phyloP scores from a whole-genome alignment of 768 basidiomycete genomes.

The Suillus paluster region DNA sequence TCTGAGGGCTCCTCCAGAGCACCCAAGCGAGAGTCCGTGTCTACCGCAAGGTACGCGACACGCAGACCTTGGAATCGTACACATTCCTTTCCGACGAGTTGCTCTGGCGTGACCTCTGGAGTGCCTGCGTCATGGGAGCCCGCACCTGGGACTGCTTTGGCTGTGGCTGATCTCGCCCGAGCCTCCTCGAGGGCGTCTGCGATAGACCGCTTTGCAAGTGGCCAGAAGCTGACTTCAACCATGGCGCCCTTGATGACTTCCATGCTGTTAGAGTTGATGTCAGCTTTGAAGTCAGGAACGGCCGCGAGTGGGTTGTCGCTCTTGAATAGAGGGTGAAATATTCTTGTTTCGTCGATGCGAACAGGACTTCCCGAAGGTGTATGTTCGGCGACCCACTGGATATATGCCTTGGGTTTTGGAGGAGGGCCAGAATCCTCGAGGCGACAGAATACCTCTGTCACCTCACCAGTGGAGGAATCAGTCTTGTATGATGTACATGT shows the following conservation, averaged over 20 bases:
- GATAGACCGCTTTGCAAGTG: slow-evolving; percentile 71
- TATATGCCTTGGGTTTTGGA: slow-evolving; percentile 90
- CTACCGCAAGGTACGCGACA: slow-evolving; percentile 93
- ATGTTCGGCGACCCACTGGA: slow-evolving; percentile 97
- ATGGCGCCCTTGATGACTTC: slow-evolving; percentile 82
- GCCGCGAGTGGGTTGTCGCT: slow-evolving; percentile 81
- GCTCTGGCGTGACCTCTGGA: slow-evolving; percentile 71
- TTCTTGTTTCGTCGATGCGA: slow-evolving; percentile 82
- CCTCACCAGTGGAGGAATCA: slow-evolving; percentile 70
- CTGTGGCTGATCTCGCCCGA: slow-evolving; percentile 62
- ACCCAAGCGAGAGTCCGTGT: slow-evolving; percentile 78
- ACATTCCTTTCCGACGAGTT: slow-evolving; percentile 88
- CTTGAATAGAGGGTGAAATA: slow-evolving; percentile 94
- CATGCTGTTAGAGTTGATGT: slow-evolving; percentile 83
- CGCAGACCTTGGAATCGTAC: slow-evolving; percentile 96
- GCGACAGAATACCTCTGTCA: slow-evolving; percentile 78
- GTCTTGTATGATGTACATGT: slow-evolving; percentile 90
- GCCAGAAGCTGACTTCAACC: slow-evolving; percentile 89
- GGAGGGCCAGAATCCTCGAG: slow-evolving; percentile 69
- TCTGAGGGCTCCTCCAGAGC: slow-evolving; percentile 61
- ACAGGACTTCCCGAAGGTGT: slow-evolving; percentile 80
- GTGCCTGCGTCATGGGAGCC: slow-evolving; percentile 51
- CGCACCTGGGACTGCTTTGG: slow-evolving; percentile 47
- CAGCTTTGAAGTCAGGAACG: slow-evolving; percentile 76
- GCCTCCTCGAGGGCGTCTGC: slow-evolving; percentile 69